A percentile compares a stretch with the other conserved stretches of the same genome.
These are phyloP conservation scores for Plasmodium malariae DNA, from an alignment of 169 alveolate species.

Conservation along the genomic window DNA sequence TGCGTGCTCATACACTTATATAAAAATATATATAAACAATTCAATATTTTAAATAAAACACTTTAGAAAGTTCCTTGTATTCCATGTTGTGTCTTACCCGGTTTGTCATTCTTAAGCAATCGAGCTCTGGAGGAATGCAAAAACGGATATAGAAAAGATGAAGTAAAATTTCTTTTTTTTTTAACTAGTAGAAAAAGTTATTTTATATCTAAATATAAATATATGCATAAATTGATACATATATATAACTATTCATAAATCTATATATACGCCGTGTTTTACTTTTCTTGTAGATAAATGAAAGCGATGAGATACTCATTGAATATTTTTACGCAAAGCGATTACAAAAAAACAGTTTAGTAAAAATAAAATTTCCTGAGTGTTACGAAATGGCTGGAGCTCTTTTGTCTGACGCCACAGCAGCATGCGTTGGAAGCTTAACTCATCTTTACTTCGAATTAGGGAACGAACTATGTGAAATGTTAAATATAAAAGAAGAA, in stretches of 20 bases:
- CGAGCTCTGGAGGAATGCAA: constrained; percentile 84
- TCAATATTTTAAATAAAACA: not conserved
- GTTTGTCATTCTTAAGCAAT: constrained; percentile 81
- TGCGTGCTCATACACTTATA: not conserved
- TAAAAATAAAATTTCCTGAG: constrained; percentile 84
- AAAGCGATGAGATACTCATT: constrained; percentile 43
- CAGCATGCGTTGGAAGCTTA: constrained; percentile 83
- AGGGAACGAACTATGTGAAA: constrained; percentile 83
- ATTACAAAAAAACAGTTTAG: constrained; percentile 71
- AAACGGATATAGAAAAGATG: constrained; percentile 80
- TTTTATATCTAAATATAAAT: not conserved
- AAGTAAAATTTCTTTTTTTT: constrained; percentile 59
- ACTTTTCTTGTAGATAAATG: constrained; percentile 79
- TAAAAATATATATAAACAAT: not conserved
- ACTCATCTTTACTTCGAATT: constrained; percentile 83
- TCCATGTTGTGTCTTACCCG: constrained; percentile 82
- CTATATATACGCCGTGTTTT: not conserved
- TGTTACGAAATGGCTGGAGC: constrained; percentile 85
- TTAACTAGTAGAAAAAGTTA: constrained; percentile 26
- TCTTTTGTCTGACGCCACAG: constrained; percentile 85
- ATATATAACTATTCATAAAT: not conserved
- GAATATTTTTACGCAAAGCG: constrained; percentile 73
- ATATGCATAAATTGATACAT: not conserved
- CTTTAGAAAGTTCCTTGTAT: constrained; percentile 86
- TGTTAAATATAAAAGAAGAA: constrained; percentile 66